These are phyloP conservation scores for Avena insularis DNA, from an alignment of 176 grass and related monocot species.

Conservation along the genomic window DNA sequence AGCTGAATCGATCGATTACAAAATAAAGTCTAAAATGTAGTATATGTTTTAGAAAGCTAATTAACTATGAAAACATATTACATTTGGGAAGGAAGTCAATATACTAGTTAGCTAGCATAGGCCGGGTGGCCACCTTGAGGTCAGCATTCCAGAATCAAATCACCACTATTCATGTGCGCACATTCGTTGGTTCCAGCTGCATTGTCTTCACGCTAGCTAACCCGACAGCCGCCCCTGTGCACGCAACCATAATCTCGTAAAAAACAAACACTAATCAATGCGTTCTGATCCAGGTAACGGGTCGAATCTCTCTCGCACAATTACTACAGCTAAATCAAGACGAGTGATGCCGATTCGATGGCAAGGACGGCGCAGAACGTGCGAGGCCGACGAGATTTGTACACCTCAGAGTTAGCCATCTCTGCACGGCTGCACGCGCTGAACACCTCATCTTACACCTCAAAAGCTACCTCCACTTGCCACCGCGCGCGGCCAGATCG, in stretches of 20 bases:
- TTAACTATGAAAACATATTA: too few species aligned
- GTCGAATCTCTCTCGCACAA: slow-evolving; percentile 32
- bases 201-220: slow-evolving; percentile 31
- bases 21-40: too few species aligned
- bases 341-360: neutral
- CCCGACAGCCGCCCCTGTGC: slow-evolving; percentile 26
- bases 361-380: slow-evolving; percentile 47
- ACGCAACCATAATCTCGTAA: slow-evolving; percentile 26
- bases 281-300: neutral
- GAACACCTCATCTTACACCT: too few species aligned
- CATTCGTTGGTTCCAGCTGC: slow-evolving; percentile 43
- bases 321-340: neutral
- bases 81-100: too few species aligned
- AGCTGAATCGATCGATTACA: too few species aligned
- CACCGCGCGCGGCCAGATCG: too few species aligned
- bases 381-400: slow-evolving; percentile 39
- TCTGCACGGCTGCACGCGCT: neutral
- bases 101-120: neutral
- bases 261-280: slow-evolving; percentile 29
- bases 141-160: slow-evolving; percentile 8
- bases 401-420: neutral
- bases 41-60: too few species aligned
- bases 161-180: slow-evolving; percentile 19
- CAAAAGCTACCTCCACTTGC: too few species aligned
- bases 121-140: neutral